These are phyloP conservation scores for Malus hybrid DNA, from an alignment of 331 rosid species.

Conservation along the genomic window DNA sequence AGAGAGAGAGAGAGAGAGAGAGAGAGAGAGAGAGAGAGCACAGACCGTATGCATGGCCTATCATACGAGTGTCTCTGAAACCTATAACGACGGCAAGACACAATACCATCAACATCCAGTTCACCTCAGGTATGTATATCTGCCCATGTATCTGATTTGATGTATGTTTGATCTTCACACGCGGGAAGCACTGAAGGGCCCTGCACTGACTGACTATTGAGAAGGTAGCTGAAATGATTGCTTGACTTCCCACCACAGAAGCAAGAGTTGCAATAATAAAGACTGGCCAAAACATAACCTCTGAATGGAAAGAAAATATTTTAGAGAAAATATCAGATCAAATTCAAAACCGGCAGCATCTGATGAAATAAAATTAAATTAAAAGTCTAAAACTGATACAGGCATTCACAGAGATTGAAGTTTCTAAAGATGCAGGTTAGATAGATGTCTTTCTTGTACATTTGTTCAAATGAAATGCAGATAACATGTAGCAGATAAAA, in stretches of 20 bases:
- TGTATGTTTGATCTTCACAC: constrained; percentile 27
- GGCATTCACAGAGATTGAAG: neutral
- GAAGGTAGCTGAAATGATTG: constrained; percentile 35
- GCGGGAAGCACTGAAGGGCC: constrained; percentile 29
- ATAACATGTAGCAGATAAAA: neutral
- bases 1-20: neutral
- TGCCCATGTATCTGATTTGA: constrained; percentile 29
- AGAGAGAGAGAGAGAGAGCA: neutral
- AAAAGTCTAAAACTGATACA: neutral
- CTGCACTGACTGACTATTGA: constrained; percentile 32
- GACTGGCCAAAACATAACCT: constrained; percentile 29
- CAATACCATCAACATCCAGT: constrained; percentile 29
- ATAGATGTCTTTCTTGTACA: neutral
- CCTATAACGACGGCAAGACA: constrained; percentile 31
- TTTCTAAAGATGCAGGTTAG: neutral
- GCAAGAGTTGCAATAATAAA: constrained; percentile 34
- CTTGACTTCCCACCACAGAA: constrained; percentile 33
- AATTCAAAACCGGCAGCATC: neutral
- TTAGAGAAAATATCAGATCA: neutral
- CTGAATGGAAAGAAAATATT: constrained; percentile 1
- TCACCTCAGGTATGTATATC: constrained; percentile 33
- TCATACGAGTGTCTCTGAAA: constrained; percentile 25
- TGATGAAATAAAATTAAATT: too few species aligned
- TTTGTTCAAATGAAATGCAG: neutral
- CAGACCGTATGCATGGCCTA: constrained; percentile 33